These are phyloP conservation scores for Nemania abortiva DNA, from an alignment of 2,329 filamentous ascomycete genomes.

Conservation along the genomic window DNA sequence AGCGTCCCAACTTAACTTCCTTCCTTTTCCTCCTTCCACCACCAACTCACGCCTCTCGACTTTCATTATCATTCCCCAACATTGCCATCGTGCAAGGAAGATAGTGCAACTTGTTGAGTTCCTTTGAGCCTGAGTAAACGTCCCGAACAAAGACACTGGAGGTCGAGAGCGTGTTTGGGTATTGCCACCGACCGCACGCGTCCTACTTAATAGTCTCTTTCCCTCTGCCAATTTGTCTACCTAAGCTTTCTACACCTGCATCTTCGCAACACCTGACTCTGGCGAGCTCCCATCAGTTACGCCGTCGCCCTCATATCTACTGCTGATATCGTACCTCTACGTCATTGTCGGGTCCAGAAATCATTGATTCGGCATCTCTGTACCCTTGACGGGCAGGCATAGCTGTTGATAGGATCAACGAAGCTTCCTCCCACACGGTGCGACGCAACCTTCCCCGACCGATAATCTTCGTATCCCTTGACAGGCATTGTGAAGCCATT, in stretches of 20 bases:
- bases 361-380: conserved; percentile 7
- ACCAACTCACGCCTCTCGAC: background rate
- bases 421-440: conserved; percentile 6
- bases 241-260: background rate
- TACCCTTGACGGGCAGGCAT: background rate
- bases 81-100: conserved; percentile 1
- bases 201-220: conserved; percentile 2
- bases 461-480: background rate
- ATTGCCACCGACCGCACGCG: conserved; percentile 25
- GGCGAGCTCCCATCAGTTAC: background rate
- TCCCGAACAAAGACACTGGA: conserved; percentile 27
- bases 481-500: conserved; percentile 4
- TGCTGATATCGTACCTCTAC: background rate
- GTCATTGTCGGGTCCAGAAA: background rate
- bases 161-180: background rate
- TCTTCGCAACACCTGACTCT: background rate
- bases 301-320: background rate
- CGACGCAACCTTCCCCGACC: background rate
- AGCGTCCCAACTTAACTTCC: background rate
- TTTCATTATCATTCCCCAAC: background rate
- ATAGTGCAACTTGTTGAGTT: conserved; percentile 1
- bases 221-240: background rate
- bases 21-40: conserved; percentile 8
- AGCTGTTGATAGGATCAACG: conserved; percentile 1
- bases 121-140: conserved; percentile 6